Conservation (phyloP, 2,329 filamentous ascomycete species). For the Chalaropsis ovoidea region DNA sequence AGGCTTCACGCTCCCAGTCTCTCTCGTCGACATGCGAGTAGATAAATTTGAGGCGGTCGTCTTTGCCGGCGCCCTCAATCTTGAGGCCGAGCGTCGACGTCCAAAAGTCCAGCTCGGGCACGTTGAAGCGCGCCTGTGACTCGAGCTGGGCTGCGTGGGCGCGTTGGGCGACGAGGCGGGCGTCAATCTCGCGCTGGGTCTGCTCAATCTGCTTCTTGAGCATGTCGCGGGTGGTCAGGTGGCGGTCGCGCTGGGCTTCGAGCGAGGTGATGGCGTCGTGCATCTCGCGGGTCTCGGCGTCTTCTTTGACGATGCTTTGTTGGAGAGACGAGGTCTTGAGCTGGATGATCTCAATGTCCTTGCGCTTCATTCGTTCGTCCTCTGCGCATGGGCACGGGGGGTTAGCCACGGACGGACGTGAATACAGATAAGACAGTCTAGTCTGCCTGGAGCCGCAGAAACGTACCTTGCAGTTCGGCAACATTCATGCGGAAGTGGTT, state of each 20-base stretch:
- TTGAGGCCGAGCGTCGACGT: conserved; percentile 77
- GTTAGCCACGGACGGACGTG: neutral
- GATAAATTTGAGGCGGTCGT: conserved; percentile 80
- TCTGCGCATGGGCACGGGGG: conserved; percentile 54
- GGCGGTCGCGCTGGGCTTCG: conserved; percentile 49
- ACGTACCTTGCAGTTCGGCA: conserved; percentile 75
- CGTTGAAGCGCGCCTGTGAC: conserved; percentile 75
- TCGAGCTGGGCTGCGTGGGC: conserved; percentile 66
- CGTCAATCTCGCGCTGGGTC: conserved; percentile 60
- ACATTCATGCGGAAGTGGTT: conserved; percentile 89
- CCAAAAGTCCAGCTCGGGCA: conserved; percentile 93
- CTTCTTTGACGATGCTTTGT: conserved; percentile 65
- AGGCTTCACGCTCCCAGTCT: conserved; percentile 80
- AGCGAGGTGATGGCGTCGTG: conserved; percentile 51
- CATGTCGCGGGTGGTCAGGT: conserved; percentile 46
- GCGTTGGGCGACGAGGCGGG: conserved; percentile 59
- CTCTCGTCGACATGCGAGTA: conserved; percentile 79
- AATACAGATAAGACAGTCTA: neutral
- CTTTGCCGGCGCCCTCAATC: conserved; percentile 78
- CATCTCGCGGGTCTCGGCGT: conserved; percentile 67
- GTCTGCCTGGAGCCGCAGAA: neutral
- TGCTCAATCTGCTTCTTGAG: conserved; percentile 54
- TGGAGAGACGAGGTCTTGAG: conserved; percentile 61
- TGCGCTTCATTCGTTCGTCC: conserved; percentile 81
- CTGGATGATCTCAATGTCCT: conserved; percentile 73